Base-by-base conservation (phyloP, 1,284 basidiomycete genomes). In the Cerrena zonata region DNA sequence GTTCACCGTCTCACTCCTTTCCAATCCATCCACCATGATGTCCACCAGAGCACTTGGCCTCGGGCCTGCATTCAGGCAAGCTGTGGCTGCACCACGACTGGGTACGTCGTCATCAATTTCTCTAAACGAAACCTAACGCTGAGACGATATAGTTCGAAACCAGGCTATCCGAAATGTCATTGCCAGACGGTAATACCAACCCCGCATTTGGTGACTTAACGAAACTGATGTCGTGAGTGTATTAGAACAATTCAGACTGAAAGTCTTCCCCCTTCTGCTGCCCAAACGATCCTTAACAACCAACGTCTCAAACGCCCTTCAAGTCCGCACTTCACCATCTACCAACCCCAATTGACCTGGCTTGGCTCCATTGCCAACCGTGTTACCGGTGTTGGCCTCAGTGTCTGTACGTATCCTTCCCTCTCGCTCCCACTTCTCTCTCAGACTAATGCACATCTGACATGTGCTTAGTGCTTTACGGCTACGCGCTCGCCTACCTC, bases 331-430 rank as follows among this genome's bases (percentile, higher is more conserved):
- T 88, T 94, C 62, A 91, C 91, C 45, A 97, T 98, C 70, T 99
- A 98, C 75, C 90, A 96, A 69, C 93, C 92, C 19, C 94, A 97
- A 69, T 70, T 93, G 43, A 98, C 95, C 40, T 96, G 91, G 91
- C 36, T 86, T 50, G 78, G 72, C 2, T 96, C 93, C 13, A 93
- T 95, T 62, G 79, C 78, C 26, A 87, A 98, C 74, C 89, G 95
- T 68, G 70, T 82, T 44, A 91, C 93, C 4, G 95, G 96, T 53
- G 78, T 71, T 21, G 90, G 76, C 10, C 76, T 99, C 48, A 86
- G 86, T 54, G 82, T 78, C 53, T 75, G 89, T 92, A 64, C 63
- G 89, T 84, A 51, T 39, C 13, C 10, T 44, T 38, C 38, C 12
- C 26, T 23, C 39, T 34, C 26, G 24, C 5, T 24, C 22, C 24